Percentiles rank a stretch among this genome's conserved stretches.
Evolutionary conservation across 495 filamentous ascomycete species (phyloP).

Genomic region (Penicillium dipodomyicola): DNA sequence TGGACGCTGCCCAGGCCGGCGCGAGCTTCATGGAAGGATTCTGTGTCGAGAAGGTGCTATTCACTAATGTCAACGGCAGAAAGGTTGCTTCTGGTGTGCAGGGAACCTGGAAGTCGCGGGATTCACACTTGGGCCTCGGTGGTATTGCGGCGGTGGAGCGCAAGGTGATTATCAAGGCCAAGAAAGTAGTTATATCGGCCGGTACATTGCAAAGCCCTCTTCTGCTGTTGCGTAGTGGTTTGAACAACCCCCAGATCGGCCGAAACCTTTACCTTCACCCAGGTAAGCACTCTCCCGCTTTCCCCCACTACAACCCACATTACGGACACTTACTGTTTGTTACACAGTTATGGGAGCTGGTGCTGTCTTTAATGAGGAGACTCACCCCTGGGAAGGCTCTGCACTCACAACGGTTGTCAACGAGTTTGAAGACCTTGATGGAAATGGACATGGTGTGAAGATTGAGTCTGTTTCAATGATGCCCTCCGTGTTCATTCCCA

Average conservation of each 20-base stretch:
- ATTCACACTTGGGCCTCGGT: conserved; percentile 55
- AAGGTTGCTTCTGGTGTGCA: conserved; percentile 64
- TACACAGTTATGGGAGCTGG: conserved; percentile 49
- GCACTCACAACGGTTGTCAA: conserved; percentile 74
- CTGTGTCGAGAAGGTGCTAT: conserved; percentile 62
- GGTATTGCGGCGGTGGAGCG: conserved; percentile 48
- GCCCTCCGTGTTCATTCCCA: conserved; percentile 54
- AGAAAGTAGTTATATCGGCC: conserved; percentile 73
- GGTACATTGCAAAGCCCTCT: conserved; percentile 75
- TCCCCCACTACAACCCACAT: background rate
- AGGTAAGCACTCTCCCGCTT: no score
- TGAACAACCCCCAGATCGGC: conserved; percentile 79
- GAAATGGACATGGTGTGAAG: conserved; percentile 78
- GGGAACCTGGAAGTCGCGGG: conserved; percentile 72
- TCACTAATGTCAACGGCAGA: conserved; percentile 54
- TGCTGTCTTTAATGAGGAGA: conserved; percentile 63
- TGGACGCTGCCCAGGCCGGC: conserved; percentile 71
- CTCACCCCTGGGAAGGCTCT: conserved; percentile 74
- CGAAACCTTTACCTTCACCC: conserved; percentile 81
- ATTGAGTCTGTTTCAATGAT: conserved; percentile 71
- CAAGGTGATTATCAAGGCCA: conserved; percentile 70
- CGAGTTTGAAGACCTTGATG: conserved; percentile 80
- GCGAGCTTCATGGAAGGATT: conserved; percentile 81
- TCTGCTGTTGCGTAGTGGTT: conserved; percentile 69
- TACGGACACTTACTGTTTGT: conserved; percentile 12